These are phyloP conservation scores for Coniella lustricola DNA, from an alignment of 2,329 filamentous ascomycete species.

Conservation along the genomic window DNA sequence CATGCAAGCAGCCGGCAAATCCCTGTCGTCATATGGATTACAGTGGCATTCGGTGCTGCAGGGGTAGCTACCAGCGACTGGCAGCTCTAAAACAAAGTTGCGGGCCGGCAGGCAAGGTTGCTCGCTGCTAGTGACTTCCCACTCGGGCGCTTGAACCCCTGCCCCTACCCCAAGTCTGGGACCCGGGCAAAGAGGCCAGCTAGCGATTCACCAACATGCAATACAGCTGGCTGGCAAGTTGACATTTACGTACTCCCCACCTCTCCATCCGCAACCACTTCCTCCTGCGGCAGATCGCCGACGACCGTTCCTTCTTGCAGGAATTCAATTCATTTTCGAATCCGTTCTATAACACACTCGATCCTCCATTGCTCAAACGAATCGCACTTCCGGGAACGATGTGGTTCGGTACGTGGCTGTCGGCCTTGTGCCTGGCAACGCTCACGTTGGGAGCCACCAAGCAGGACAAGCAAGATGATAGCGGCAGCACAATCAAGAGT, in stretches of 20 bases:
- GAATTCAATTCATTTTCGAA: neutral
- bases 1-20: neutral
- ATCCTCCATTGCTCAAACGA: no score
- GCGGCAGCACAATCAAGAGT: slow-evolving; percentile 38
- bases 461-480: slow-evolving; percentile 37
- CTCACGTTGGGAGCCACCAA: slow-evolving; percentile 40
- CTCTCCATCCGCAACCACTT: slow-evolving; percentile 14
- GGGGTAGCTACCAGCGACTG: slow-evolving; percentile 5
- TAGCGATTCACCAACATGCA: slow-evolving; percentile 17
- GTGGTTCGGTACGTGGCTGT: slow-evolving; percentile 39
- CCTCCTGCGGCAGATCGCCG: slow-evolving; percentile 13
- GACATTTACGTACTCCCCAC: slow-evolving; percentile 4
- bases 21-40: neutral
- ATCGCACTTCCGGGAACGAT: slow-evolving; percentile 27
- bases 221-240: slow-evolving; percentile 8
- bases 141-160: no score
- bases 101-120: slow-evolving; percentile 1
- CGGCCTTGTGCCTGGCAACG: slow-evolving; percentile 42
- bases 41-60: slow-evolving; percentile 3
- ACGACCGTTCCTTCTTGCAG: slow-evolving; percentile 9
- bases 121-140: slow-evolving; percentile 6
- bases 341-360: neutral
- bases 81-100: neutral
- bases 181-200: slow-evolving; percentile 22
- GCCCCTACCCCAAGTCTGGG: slow-evolving; percentile 9